A percentile compares a stretch with the other conserved stretches of the same genome.
Evolutionary conservation across 2,329 filamentous ascomycete genomes (phyloP).

Genomic region (Clarireedia homoeocarpa): DNA sequence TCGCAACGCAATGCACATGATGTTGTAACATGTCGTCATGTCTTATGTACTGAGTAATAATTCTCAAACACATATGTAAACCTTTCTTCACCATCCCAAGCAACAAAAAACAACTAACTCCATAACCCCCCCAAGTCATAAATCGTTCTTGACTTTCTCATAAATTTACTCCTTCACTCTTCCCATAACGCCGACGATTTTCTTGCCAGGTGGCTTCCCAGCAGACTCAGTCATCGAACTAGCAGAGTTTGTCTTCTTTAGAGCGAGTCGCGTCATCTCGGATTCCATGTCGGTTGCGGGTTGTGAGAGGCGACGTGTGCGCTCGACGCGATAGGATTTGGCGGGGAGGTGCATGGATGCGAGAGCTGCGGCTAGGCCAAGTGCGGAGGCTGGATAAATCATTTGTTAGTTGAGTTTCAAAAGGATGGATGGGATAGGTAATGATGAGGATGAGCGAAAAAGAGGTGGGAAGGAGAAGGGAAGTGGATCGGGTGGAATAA

Average conservation of each 20-base stretch:
- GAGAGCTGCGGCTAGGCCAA: slow-evolving; percentile 4
- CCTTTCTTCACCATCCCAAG: background rate
- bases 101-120: background rate
- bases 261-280: background rate
- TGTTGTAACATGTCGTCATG: background rate
- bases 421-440: background rate
- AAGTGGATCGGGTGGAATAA: background rate
- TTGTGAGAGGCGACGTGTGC: slow-evolving; percentile 4
- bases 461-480: background rate
- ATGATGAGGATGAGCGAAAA: background rate
- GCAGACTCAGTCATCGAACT: background rate
- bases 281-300: background rate
- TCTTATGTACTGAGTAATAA: background rate
- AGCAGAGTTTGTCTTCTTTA: slow-evolving; percentile 4
- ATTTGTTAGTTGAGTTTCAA: background rate
- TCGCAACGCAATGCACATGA: background rate
- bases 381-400: background rate
- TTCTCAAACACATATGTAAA: background rate
- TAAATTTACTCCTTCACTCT: background rate
- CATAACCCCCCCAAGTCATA: background rate
- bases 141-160: background rate
- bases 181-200: background rate
- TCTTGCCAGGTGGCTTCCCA: background rate
- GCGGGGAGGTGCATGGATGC: slow-evolving; percentile 7
- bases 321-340: slow-evolving; percentile 6